These are phyloP conservation scores for Miscanthus sacchariflorus DNA, from an alignment of 202 grass and related monocot species.

Conservation along the genomic window DNA sequence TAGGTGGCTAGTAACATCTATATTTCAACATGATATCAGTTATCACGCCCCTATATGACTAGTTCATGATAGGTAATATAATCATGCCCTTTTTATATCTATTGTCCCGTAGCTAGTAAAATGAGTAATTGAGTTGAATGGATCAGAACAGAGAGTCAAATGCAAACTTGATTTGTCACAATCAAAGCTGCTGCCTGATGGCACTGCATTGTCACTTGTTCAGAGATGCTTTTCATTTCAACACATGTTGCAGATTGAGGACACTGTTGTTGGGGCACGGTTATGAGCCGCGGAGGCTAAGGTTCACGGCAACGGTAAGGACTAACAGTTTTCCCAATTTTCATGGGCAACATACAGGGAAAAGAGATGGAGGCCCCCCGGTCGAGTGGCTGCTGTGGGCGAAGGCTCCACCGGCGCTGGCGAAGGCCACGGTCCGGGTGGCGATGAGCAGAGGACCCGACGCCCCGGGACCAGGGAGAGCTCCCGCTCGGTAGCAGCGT, in stretches of 20 bases:
- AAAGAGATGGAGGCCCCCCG: too few species aligned
- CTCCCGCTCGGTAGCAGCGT: too few species aligned
- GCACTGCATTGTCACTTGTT: neutral
- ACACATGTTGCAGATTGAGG: slow-evolving; percentile 10
- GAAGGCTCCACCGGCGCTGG: too few species aligned
- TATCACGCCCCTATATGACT: slow-evolving; percentile 13
- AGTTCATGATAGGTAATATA: neutral
- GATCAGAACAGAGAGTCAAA: slow-evolving; percentile 10
- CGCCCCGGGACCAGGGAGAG: too few species aligned
- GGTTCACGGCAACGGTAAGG: too few species aligned
- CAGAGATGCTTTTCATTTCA: slow-evolving; percentile 11
- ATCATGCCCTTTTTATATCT: neutral
- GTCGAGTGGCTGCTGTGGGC: too few species aligned
- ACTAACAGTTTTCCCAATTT: too few species aligned
- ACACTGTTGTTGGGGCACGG: neutral
- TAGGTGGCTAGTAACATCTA: slow-evolving; percentile 42
- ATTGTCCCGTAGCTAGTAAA: neutral
- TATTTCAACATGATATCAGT: slow-evolving; percentile 25
- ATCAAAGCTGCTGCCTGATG: neutral
- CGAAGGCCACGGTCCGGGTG: too few species aligned
- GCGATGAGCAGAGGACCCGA: too few species aligned
- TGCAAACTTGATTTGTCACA: slow-evolving; percentile 28
- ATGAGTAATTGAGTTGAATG: neutral
- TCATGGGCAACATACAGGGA: too few species aligned
- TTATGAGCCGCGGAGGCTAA: too few species aligned